Conservation (phyloP, 768 basidiomycete species). For the Suillus occidentalis region DNA sequence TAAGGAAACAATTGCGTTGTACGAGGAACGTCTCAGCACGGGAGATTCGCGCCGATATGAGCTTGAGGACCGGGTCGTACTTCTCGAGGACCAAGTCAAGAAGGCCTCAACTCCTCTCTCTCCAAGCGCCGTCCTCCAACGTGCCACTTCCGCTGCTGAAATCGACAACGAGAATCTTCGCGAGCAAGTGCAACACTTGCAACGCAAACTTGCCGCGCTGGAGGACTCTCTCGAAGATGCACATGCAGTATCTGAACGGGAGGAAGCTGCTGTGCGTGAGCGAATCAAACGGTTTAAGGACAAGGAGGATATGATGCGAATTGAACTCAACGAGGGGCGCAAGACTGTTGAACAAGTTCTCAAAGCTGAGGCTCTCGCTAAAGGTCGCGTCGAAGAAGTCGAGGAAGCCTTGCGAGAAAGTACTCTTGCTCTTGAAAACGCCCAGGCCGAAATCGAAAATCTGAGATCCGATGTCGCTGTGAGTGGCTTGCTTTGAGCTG, state of each 20-base stretch:
- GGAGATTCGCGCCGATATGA: conserved; percentile 76
- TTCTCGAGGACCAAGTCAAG: conserved; percentile 54
- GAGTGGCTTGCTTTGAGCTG: conserved; percentile 31
- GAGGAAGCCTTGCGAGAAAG: conserved; percentile 91
- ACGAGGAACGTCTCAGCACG: conserved; percentile 82
- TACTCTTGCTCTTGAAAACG: conserved; percentile 82
- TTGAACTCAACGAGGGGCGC: conserved; percentile 67
- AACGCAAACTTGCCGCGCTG: conserved; percentile 68
- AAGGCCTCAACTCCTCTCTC: conserved; percentile 32
- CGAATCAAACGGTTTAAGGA: conserved; percentile 69
- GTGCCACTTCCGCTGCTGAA: conserved; percentile 69
- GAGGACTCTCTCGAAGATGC: conserved; percentile 88
- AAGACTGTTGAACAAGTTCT: conserved; percentile 63
- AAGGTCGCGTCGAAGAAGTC: conserved; percentile 74
- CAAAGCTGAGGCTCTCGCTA: conserved; percentile 61
- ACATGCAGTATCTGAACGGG: conserved; percentile 66
- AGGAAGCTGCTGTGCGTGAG: conserved; percentile 63
- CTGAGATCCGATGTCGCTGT: conserved; percentile 73
- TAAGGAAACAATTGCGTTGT: conserved; percentile 92
- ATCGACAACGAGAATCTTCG: conserved; percentile 94
- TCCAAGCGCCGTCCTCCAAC: conserved; percentile 35
- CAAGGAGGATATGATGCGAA: conserved; percentile 67
- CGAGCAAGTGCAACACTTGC: conserved; percentile 88
- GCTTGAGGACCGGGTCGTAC: conserved; percentile 61
- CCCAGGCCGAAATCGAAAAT: conserved; percentile 86